Base-by-base conservation (phyloP, 306 rosid species). In the Abrus precatorius region DNA sequence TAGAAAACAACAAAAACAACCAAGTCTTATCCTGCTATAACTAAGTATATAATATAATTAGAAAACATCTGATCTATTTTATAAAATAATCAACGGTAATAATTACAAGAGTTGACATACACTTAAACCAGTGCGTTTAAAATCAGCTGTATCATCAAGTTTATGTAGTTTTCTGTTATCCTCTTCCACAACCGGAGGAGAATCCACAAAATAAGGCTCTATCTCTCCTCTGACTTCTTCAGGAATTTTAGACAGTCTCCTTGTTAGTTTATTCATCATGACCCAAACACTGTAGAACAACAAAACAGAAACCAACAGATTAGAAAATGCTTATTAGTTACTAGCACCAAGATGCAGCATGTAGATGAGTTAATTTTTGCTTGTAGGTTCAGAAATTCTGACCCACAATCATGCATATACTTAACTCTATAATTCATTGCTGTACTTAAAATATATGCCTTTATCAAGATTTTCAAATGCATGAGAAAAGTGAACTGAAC, bases 241-340 rank as follows among this genome's bases (percentile, higher is more conserved):
- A 0, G 99, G 99, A 59, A 95, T 91, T 81, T 95, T 95, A 20
- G 99, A 93, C 49, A 95, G 80, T 85, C 78, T 93, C 87, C 99
- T 89, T 9, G 99, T 93, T 86, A 84, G 57, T 84, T 93, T 95
- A 89, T 95, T 93, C 99, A 95, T 95, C 98, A 91, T 93, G 86
- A 95, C 99, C 91, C 96, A 91, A 72, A 95, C 90, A 92, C 99
- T 95, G 91, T 68, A 77, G 41, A 63, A 48, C 81, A 85, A 27
- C 78, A 78, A 70, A 82, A 85, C 40, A 53, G 75, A 69, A 76
- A 83, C 62, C 80, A 78, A 45, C 13, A 47, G 1, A 49, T 66
- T 44, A 83, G 43, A 83, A 38, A 44, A 79, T 38, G 32, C 69
- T 36, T 4, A 70, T 71, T 49, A 59, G 59, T 76, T 70, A 32